Base-by-base conservation (phyloP, 306 rosid species). In the Cotoneaster glaucophyllus region DNA sequence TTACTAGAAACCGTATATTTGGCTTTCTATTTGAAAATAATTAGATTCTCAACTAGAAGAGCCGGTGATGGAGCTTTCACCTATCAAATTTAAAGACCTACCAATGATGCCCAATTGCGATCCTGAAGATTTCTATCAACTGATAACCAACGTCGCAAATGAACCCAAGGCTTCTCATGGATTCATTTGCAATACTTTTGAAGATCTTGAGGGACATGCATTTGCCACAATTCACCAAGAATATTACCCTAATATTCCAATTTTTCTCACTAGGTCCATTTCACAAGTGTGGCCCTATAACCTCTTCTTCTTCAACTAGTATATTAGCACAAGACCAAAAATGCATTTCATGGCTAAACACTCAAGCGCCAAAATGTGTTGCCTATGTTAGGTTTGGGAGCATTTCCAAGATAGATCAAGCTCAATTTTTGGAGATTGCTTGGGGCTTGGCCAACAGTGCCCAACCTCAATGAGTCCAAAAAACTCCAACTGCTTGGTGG, bases 341-440 rank as follows among this genome's bases (percentile, higher is more conserved):
- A n/a, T 87, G 86, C 85, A 82, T 93, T 73, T 71, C 94, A 50
- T 88, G 94, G 97, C 85, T 93, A 22, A 80, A 88, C 73, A 64
- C 11, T 39, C 87, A 85, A 28, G 79, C 78, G 15, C 69, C 53
- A 10, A 79, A 66, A 0, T 86, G 89, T 6, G 94, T 90, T 73
- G 79, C 89, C 50, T 93, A 88, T 63, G 91, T 89, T 43, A 88
- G 93, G 71, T 87, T 85, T 78, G 93, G 96, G 44, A 88, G 91
- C 54, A 2, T 87, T 24, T 88, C 82, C 1, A 61, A 82, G 2
- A 15, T 86, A 57, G 63, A 57, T 0, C 73, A 77, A 76, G 70
- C 17, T 1, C 83, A 87, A 7, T 84, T 90, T 76, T 56, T 85
- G 82, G 93, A 87, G 79, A 82, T 88, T 24, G 93, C 96, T 44